These are phyloP conservation scores for Periconia sp. DNA, from an alignment of 2,329 filamentous ascomycete species.

Conservation along the genomic window DNA sequence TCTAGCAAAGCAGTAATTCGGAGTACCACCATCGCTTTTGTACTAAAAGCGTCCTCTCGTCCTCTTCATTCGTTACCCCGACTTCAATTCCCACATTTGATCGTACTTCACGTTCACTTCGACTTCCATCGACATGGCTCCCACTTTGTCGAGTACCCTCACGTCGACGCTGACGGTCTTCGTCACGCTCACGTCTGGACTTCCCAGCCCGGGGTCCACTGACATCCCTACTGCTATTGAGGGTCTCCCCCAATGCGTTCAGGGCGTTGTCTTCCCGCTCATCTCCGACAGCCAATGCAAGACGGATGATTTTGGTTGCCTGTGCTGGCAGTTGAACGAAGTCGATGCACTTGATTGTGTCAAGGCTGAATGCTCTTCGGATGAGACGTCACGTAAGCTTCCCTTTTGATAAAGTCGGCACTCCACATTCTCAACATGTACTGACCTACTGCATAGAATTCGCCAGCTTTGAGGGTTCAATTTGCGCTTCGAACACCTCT, in stretches of 20 bases:
- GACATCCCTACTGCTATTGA: constrained; percentile 16
- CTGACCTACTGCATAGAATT: constrained; percentile 7
- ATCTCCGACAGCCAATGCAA: constrained; percentile 24
- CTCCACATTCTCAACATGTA: constrained; percentile 6
- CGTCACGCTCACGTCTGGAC: constrained; percentile 14
- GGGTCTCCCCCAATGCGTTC: constrained; percentile 22
- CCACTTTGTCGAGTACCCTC: constrained; percentile 13
- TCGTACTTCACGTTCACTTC: neutral
- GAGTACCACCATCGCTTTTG: constrained; percentile 1
- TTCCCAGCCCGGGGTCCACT: neutral
- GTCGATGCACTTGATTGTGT: constrained; percentile 8
- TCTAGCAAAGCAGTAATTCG: neutral
- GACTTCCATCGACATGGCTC: constrained; percentile 8
- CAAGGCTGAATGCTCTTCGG: constrained; percentile 1
- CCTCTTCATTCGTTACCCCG: neutral
- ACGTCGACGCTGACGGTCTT: constrained; percentile 16
- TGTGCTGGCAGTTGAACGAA: constrained; percentile 23
- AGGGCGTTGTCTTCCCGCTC: constrained; percentile 23
- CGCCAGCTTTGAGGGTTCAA: constrained; percentile 17
- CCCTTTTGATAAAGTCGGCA: constrained; percentile 4
- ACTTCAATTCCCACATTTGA: neutral
- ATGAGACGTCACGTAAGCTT: constrained; percentile 10
- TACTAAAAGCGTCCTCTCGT: neutral
- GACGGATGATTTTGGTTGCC: constrained; percentile 24
- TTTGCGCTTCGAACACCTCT: constrained; percentile 11